Base-by-base conservation (phyloP, 179 eudicot genomes). In the Heliamphora pulchella region DNA sequence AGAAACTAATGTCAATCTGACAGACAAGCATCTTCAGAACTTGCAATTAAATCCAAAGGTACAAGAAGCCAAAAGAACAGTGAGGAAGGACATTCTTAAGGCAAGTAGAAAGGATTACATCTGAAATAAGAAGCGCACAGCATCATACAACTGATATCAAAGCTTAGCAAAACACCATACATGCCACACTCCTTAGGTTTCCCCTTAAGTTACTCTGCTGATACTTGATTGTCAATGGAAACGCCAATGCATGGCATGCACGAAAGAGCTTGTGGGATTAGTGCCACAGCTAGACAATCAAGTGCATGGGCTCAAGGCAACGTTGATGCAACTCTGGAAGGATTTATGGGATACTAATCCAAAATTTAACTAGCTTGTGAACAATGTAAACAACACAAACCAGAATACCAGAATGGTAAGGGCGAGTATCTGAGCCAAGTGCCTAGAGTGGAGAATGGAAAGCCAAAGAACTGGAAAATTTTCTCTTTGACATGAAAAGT, bases 61-160 rank as follows among this genome's bases (percentile, higher is more conserved):
- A 70, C 17, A 47, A 70, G 11, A 47, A 44, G 55, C 54, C 74
- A 70, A 70, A 72, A 51, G 76, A 51, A 72, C 1, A n/a, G 76
- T 72, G 39, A 20, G 17, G 76, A 14, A 50, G 51, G 74, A 20
- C 48, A 20, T 46, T 62, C 31, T n/a, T n/a, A 13, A 66, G 70
- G 15, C 71, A 66, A 66, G 47, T 0, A 66, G 71, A 4, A 41
- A 31, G 5, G 31, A 13, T 47, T 66, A 66, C 10, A 39, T 10
- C 44, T 39, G 13, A 62, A 18, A 62, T 62, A 18, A 15, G 20
- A 62, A 15, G 66, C 0, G 5, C 22, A 3, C 7, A 62, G 4
- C 5, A 2, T 2, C 2, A 17, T 31, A 31, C 44, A 66, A 15
- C 46, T 22, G 71, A 14, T 66, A 66, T 41, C 71, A 31, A 47